Conservation (phyloP, 2,329 filamentous ascomycete species). For the Aspergillus pseudoterreus region DNA sequence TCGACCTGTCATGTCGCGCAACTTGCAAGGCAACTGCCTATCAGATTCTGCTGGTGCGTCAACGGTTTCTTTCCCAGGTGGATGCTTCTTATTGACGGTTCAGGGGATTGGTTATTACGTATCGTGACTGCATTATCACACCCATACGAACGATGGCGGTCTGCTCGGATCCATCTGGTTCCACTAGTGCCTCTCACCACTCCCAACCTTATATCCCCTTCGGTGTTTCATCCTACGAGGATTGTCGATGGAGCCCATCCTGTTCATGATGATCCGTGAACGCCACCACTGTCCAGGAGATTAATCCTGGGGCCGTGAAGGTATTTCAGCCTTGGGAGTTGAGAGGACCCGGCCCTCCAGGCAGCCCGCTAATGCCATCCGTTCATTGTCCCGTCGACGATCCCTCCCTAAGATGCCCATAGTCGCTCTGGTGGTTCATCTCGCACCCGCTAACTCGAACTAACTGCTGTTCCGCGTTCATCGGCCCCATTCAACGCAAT, state of each 20-base stretch:
- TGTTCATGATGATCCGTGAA: not conserved
- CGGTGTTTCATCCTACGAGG: constrained; percentile 10
- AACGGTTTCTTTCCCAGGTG: not conserved
- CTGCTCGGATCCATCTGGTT: no score
- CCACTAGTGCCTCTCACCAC: not conserved
- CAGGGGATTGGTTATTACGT: no score
- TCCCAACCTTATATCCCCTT: not conserved
- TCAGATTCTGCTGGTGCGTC: not conserved
- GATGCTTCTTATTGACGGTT: no score
- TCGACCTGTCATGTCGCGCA: not conserved
- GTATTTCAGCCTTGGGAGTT: not conserved
- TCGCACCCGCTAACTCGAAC: constrained; percentile 2
- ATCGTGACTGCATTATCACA: not conserved
- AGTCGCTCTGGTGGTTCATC: constrained; percentile 2
- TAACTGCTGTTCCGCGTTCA: constrained; percentile 1
- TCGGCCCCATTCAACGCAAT: constrained; percentile 5
- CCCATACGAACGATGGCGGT: no score
- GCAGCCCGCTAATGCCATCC: not conserved
- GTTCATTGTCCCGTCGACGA: constrained; percentile 8
- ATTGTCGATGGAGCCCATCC: constrained; percentile 3
- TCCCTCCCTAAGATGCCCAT: constrained; percentile 5
- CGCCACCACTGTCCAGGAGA: not conserved
- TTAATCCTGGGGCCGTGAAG: not conserved
- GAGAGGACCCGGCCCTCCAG: not conserved
- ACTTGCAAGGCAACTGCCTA: not conserved